phyloP scores from a whole-genome alignment of 2,329 filamentous ascomycete species.

The Hymenoscyphus infarciens region DNA sequence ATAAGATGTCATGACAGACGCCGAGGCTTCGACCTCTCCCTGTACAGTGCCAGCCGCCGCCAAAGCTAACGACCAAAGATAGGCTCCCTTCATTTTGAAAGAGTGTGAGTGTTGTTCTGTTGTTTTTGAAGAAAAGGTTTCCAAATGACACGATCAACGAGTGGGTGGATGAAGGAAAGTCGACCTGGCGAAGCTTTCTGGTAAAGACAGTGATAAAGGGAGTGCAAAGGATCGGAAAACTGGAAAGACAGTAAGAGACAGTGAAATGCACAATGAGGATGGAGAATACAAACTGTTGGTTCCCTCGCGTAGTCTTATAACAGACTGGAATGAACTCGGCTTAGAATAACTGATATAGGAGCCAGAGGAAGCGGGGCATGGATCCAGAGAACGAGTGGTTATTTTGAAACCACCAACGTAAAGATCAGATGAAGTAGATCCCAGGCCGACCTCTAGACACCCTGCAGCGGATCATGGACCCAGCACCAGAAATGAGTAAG shows the following conservation, averaged over 20 bases:
- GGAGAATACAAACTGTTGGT: background rate
- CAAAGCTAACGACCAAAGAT: constrained; percentile 9
- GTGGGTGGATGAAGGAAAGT: constrained; percentile 1
- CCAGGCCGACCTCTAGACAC: background rate
- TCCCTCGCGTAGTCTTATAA: background rate
- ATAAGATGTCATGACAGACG: background rate
- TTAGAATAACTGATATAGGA: background rate
- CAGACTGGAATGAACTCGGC: background rate
- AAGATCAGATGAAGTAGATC: background rate
- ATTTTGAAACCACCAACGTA: background rate
- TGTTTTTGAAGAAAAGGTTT: background rate
- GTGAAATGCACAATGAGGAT: background rate
- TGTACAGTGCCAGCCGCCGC: background rate
- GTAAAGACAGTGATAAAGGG: background rate
- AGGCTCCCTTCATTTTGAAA: constrained; percentile 10
- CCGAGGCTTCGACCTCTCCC: background rate
- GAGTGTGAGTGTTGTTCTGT: constrained; percentile 5
- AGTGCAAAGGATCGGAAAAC: background rate
- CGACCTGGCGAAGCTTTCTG: background rate
- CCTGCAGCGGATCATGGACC: background rate
- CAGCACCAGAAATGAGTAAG: constrained; percentile 1
- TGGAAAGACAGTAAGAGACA: background rate
- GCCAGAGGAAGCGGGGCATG: constrained; percentile 2
- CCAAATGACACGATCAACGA: constrained; percentile 5
- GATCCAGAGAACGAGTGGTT: constrained; percentile 1